Base-by-base conservation (phyloP, 1,139 yeast genomes). In the Magnusiomyces sp. region DNA sequence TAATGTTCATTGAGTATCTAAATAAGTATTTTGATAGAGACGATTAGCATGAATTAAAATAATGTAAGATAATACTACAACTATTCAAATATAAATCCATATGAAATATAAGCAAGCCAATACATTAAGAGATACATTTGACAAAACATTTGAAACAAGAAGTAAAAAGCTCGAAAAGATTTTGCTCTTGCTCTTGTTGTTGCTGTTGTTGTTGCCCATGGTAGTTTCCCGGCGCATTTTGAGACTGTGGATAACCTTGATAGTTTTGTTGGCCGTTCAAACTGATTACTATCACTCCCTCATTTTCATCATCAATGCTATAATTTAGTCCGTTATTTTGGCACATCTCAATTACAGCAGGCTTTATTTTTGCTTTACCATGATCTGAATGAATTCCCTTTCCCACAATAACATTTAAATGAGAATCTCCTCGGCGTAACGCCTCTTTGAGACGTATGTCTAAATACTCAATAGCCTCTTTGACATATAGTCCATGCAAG, bases 401-500 rank as follows among this genome's bases (percentile, higher is more conserved):
- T n/a, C 97, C 97, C 10, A 89, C 97, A 63, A 92, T 90, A 17
- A 67, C 74, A 42, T 68, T 73, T 45, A 76, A 57, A 46, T 67
- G 70, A 1, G 72, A 60, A 62, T 88, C 95, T 53, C 77, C 72
- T 44, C 86, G 75, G 43, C 72, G 68, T 17, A 78, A 72, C 50
- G 81, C 86, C 33, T 81, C 81, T n/a, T 76, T 74, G 48, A 92
- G 77, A 52, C 97, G 75, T 54, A 77, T 78, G 59, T 83, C 86
- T 58, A 90, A 72, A 48, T 84, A 79, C 64, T 78, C 83, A 55
- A 80, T 79, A 3, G 97, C 97, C 69, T 92, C 97, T 65, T 83
- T 84, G 36, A 90, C 95, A 58, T 75, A 89, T 39, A 92, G 72
- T 0, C 98, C 98, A 65, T 92, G 98, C 53, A 92, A 73, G 67